A percentile compares a stretch with the other conserved stretches of the same genome.
Evolutionary conservation across 225 moss, liverwort and hornwort genomes (phyloP).

Genomic region (Pleurozium schreberi): DNA sequence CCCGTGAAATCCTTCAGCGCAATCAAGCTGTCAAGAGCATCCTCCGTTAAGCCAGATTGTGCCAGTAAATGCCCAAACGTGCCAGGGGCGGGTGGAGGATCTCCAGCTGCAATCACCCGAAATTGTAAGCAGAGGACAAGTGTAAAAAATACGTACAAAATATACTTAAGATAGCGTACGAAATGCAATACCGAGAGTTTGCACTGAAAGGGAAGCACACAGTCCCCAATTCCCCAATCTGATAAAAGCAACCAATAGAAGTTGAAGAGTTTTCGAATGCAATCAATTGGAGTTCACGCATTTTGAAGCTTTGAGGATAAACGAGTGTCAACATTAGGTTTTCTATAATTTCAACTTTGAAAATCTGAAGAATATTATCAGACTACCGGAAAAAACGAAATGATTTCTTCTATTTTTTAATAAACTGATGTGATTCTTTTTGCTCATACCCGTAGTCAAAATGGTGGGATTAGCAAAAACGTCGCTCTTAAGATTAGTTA

Average conservation of each 20-base stretch:
- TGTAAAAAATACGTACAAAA: neutral
- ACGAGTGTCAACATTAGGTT: neutral
- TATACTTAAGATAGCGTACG: no score
- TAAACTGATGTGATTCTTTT: neutral
- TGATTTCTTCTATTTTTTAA: neutral
- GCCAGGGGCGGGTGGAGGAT: slow-evolving; percentile 27
- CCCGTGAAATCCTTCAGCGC: slow-evolving; percentile 84
- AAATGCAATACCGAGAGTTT: neutral
- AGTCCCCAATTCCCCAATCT: neutral
- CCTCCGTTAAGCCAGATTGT: slow-evolving; percentile 64
- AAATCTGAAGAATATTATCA: neutral
- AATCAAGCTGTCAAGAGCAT: slow-evolving; percentile 86
- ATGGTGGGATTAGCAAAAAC: neutral
- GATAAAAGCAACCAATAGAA: neutral
- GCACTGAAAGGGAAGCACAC: neutral
- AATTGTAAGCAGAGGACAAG: neutral
- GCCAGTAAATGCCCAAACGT: slow-evolving; percentile 55
- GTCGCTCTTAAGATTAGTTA: neutral
- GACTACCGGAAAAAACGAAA: neutral
- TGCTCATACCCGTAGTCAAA: neutral
- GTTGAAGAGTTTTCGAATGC: neutral
- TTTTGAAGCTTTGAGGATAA: neutral
- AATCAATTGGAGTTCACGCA: neutral
- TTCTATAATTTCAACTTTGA: neutral
- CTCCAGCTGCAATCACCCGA: slow-evolving; percentile 17